These are phyloP conservation scores for Agrocybe pediades DNA, from an alignment of 768 basidiomycete species.

Conservation along the genomic window DNA sequence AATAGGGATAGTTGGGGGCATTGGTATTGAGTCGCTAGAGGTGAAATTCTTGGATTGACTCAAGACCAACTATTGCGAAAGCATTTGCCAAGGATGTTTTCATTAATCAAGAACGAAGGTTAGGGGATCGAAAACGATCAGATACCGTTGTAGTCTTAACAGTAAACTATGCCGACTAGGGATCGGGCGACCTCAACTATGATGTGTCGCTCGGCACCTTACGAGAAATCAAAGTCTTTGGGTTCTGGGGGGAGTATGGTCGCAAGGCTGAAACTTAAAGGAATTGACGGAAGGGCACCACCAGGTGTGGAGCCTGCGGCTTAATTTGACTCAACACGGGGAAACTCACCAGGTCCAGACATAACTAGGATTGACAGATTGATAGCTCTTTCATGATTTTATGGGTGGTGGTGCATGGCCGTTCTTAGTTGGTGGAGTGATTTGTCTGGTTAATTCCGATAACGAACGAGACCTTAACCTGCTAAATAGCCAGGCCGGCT, in stretches of 20 bases:
- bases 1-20: too few relatives aligned
- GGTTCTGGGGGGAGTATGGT: conserved; percentile 52
- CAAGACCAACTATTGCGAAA: too few relatives aligned
- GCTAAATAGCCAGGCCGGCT: conserved; percentile 86
- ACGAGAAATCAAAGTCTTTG: too few relatives aligned
- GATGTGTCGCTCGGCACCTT: too few relatives aligned
- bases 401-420: conserved; percentile 90
- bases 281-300: conserved; percentile 86
- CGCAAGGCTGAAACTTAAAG: conserved; percentile 74
- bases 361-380: conserved; percentile 79
- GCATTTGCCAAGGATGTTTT: too few relatives aligned
- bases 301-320: conserved; percentile 77
- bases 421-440: conserved; percentile 92
- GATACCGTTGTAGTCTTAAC: too few relatives aligned
- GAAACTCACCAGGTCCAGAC: conserved; percentile 82
- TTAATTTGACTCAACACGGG: conserved; percentile 86
- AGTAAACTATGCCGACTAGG: too few relatives aligned
- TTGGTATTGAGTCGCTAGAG: too few relatives aligned
- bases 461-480: conserved; percentile 93
- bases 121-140: too few relatives aligned
- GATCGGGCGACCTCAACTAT: too few relatives aligned
- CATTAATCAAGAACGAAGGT: too few relatives aligned
- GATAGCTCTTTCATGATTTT: conserved; percentile 85
- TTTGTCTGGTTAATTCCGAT: conserved; percentile 98
- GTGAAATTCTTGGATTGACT: too few relatives aligned